Base-by-base conservation (phyloP, 345 rosid genomes). In the Kandelia obovata region DNA sequence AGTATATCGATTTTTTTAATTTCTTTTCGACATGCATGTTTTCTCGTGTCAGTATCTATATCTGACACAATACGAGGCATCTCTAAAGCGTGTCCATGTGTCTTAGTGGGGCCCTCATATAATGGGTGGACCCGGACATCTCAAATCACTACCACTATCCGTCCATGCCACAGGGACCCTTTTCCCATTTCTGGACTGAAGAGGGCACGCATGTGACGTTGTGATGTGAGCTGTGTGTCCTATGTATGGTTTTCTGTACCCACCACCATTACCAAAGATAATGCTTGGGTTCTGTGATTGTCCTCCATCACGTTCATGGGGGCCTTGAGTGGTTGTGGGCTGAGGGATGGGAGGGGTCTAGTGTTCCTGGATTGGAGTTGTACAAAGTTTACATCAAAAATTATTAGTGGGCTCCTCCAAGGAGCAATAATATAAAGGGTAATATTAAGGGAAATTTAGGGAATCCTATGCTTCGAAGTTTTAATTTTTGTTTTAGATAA, bases 141-240 rank as follows among this genome's bases (percentile, higher is more conserved):
- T 55, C 58, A 21, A 55, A 39, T 39, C 47, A 11, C 47, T 39
- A 10, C 47, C 47, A n/a, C 58, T 30, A 55, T 55, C 5, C 15
- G 13, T 23, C 58, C 25, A 21, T 55, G 7, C 58, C 23, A 2
- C 58, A 9, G 25, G 58, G 27, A 55, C 58, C 47, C 47, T 39
- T 39, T 4, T 11, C 16, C 47, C 47, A 11, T 9, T 55, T 3
- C 10, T 9, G 58, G 58, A 55, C 47, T 0, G 58, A 5, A 55
- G 58, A 55, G 58, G 28, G 27, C 58, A 55, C 10, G 16, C 47
- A 2, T 11, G 58, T 55, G 58, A 32, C 32, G 43, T 19, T 65
- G 69, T 65, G 69, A 53, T 65, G 46, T 31, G 69, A 32, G 69
- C 69, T 32, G 68, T 27, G 21, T 63, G 47, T 39, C 47, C 47